A percentile compares a stretch with the other conserved stretches of the same genome.
Conservation (phyloP, 164 flowering plant genomes). For the Stephania cephalantha region DNA sequence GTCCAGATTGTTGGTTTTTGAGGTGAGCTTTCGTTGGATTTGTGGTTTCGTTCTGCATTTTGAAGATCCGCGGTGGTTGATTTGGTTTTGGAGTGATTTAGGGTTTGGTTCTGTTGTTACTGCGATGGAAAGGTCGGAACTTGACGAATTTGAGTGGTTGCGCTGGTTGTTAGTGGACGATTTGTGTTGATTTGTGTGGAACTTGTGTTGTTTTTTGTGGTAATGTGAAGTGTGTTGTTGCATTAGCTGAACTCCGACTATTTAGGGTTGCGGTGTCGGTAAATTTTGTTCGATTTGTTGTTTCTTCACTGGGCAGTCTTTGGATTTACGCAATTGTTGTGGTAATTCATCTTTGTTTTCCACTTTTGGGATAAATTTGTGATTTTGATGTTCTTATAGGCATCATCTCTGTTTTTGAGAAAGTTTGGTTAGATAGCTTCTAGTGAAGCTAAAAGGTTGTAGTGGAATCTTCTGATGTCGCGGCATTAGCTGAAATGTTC, state of each 20-base stretch:
- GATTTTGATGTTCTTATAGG: neutral
- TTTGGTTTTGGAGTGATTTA: neutral
- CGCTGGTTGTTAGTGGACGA: neutral
- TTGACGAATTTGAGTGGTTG: neutral
- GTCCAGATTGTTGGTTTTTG: neutral
- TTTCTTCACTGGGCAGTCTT: neutral
- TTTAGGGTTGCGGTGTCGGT: neutral
- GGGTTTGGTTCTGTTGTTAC: neutral
- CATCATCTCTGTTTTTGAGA: neutral
- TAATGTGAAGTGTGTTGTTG: neutral
- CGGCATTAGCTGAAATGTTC: neutral
- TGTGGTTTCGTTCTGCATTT: neutral
- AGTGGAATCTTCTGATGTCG: no score
- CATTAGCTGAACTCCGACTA: neutral
- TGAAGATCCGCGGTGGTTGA: neutral
- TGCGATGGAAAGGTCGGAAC: neutral
- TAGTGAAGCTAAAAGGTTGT: neutral
- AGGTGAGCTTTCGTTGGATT: conserved; percentile 11
- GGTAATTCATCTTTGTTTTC: neutral
- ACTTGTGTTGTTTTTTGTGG: conserved; percentile 4
- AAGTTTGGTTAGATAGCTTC: neutral
- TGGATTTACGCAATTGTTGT: neutral
- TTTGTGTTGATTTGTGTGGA: neutral
- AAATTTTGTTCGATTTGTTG: no score
- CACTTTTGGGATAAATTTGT: neutral